Percentiles rank a stretch among this genome's conserved stretches.
phyloP scores from a whole-genome alignment of 2,329 filamentous ascomycete genomes.

The Pseudogymnoascus sp. region DNA sequence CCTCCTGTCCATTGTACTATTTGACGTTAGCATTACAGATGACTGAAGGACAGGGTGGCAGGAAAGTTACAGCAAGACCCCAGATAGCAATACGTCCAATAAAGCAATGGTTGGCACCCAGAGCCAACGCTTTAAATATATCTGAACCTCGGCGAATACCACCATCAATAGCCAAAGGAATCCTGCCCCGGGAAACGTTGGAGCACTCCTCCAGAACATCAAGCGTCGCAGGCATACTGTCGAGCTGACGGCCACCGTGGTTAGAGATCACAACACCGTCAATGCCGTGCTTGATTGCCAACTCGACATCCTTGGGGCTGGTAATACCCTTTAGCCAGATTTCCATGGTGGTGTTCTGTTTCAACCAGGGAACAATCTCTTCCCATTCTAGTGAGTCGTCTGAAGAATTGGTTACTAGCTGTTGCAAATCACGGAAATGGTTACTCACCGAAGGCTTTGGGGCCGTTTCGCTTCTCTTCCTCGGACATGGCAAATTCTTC shows the following conservation, averaged over 20 bases:
- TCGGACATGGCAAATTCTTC: conserved; percentile 9
- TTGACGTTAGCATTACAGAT: background rate
- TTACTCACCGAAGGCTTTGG: conserved; percentile 8
- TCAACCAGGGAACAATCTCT: conserved; percentile 13
- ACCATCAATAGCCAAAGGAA: conserved; percentile 41
- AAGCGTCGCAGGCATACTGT: conserved; percentile 24
- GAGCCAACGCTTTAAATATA: conserved; percentile 52
- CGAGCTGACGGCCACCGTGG: conserved; percentile 30
- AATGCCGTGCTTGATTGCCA: conserved; percentile 29
- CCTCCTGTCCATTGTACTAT: conserved; percentile 26
- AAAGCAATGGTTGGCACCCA: conserved; percentile 40
- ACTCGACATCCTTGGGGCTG: conserved; percentile 26
- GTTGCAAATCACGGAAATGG: background rate
- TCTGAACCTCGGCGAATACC: conserved; percentile 53
- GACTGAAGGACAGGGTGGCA: conserved; percentile 10
- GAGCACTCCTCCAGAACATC: conserved; percentile 28
- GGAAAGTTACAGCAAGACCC: conserved; percentile 27
- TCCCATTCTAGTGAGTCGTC: conserved; percentile 9
- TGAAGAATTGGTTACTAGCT: background rate
- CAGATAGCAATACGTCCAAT: conserved; percentile 44
- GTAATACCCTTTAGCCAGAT: conserved; percentile 37
- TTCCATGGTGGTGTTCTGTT: conserved; percentile 43
- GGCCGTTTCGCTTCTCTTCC: conserved; percentile 7
- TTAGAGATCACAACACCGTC: conserved; percentile 32
- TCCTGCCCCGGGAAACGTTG: conserved; percentile 23